These are phyloP conservation scores for Wickerhamomyces sydowiorum DNA, from an alignment of 805 yeast species.

Conservation along the genomic window DNA sequence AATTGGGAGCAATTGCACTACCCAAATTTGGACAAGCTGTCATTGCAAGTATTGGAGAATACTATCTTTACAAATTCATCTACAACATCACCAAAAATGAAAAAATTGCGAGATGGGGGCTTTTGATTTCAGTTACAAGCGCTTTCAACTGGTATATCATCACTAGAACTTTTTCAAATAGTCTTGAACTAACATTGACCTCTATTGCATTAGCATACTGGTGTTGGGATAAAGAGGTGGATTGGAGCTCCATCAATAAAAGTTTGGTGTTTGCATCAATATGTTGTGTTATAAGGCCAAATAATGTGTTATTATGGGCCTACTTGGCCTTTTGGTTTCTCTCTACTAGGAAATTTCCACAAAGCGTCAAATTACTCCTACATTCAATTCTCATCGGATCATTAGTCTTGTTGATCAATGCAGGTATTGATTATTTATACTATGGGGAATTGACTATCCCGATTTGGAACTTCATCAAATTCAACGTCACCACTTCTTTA, in stretches of 20 bases:
- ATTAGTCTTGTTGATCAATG: conserved; percentile 31
- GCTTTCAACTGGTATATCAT: conserved; percentile 79
- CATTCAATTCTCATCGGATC: conserved; percentile 19
- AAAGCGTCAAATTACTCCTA: conserved; percentile 11
- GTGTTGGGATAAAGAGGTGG: conserved; percentile 49
- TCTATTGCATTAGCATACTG: conserved; percentile 61
- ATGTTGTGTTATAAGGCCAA: conserved; percentile 76
- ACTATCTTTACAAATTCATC: conserved; percentile 46
- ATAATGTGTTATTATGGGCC: conserved; percentile 75
- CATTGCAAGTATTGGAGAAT: conserved; percentile 70
- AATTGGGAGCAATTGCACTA: conserved; percentile 33
- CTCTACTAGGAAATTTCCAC: conserved; percentile 4
- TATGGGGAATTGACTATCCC: conserved; percentile 60
- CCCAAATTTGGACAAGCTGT: conserved; percentile 72
- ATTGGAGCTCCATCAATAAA: conserved; percentile 19
- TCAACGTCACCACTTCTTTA: conserved; percentile 68
- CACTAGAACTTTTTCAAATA: conserved; percentile 83
- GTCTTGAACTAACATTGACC: conserved; percentile 70
- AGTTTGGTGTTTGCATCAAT: conserved; percentile 50
- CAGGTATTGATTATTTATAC: conserved; percentile 50
- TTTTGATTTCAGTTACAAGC: conserved; percentile 49
- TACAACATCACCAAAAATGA: conserved; percentile 26
- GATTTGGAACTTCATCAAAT: conserved; percentile 60
- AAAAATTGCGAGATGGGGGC: conserved; percentile 33
- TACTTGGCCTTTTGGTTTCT: conserved; percentile 39